Conservation (phyloP, 2,329 filamentous ascomycete genomes). For the Helotiales sp. region DNA sequence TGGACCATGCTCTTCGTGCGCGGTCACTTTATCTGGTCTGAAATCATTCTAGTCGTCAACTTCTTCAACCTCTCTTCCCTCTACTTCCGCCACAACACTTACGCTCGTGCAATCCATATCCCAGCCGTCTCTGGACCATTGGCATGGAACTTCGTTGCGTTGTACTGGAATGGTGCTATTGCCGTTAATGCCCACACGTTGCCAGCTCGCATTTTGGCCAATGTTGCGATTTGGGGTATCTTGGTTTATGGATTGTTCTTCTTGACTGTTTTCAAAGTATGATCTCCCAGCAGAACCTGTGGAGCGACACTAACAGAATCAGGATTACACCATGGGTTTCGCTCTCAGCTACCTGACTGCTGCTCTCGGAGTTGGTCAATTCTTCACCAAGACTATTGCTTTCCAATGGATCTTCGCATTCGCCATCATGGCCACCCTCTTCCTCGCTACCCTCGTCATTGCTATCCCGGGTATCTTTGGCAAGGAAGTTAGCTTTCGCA, state of each 20-base stretch:
- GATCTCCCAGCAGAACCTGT: constrained; percentile 13
- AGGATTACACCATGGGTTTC: constrained; percentile 79
- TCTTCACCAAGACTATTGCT: constrained; percentile 73
- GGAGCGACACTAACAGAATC: constrained; percentile 32
- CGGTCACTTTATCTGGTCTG: constrained; percentile 74
- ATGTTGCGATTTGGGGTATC: constrained; percentile 87
- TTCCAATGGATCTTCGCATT: constrained; percentile 95
- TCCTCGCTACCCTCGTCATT: constrained; percentile 69
- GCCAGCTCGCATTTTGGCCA: constrained; percentile 79
- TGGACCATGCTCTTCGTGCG: constrained; percentile 86
- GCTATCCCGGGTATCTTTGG: constrained; percentile 69
- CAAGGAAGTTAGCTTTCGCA: constrained; percentile 57
- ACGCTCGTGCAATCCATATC: constrained; percentile 76
- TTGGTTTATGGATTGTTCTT: constrained; percentile 79
- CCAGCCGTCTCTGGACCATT: constrained; percentile 78
- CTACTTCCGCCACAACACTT: constrained; percentile 79
- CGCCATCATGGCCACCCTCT: constrained; percentile 76
- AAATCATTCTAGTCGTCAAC: constrained; percentile 78
- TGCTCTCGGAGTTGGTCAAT: constrained; percentile 78
- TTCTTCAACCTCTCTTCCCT: constrained; percentile 79
- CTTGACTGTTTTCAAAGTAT: constrained; percentile 72
- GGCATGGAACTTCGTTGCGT: constrained; percentile 83
- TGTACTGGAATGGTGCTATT: constrained; percentile 89
- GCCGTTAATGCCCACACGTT: constrained; percentile 72
- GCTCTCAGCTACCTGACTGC: constrained; percentile 74